phyloP scores from a whole-genome alignment of 768 basidiomycete species.

The Pisolithus tinctorius region DNA sequence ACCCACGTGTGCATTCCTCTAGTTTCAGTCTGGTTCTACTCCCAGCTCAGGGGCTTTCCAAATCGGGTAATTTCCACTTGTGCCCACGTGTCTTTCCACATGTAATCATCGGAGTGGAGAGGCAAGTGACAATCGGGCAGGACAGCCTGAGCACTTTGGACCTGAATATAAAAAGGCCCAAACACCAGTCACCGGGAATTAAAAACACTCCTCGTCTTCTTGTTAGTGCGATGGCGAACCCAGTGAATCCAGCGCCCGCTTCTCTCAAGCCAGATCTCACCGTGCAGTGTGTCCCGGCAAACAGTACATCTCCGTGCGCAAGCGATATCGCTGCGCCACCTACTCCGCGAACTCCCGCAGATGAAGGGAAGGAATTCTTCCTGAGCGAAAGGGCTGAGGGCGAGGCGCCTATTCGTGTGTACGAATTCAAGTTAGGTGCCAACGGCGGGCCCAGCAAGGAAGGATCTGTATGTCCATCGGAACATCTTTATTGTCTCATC shows the following conservation, averaged over 20 bases:
- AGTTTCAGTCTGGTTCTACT: not conserved
- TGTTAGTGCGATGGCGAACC: conserved; percentile 9
- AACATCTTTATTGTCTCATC: not conserved
- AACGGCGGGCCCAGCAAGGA: conserved; percentile 89
- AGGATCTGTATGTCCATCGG: conserved; percentile 56
- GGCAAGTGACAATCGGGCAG: not conserved
- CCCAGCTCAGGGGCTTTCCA: not conserved
- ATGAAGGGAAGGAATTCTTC: conserved; percentile 89
- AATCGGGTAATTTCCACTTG: not conserved
- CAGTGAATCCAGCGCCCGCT: not conserved
- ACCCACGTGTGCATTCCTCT: no score
- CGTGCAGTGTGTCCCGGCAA: not conserved
- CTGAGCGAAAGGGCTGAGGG: conserved; percentile 43
- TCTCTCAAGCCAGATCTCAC: conserved; percentile 10
- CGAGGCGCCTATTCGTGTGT: conserved; percentile 71
- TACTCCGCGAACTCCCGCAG: conserved; percentile 85
- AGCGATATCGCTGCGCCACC: conserved; percentile 20
- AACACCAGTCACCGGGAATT: not conserved
- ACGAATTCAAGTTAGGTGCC: conserved; percentile 77
- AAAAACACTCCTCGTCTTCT: not conserved
- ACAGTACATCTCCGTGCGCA: not conserved
- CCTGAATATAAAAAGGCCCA: not conserved
- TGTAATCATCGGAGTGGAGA: not conserved
- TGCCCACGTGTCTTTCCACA: not conserved
- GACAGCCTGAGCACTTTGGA: no score